Base-by-base conservation (phyloP, 352 stramenopile species). In the Pilasporangium apinafurcum region DNA sequence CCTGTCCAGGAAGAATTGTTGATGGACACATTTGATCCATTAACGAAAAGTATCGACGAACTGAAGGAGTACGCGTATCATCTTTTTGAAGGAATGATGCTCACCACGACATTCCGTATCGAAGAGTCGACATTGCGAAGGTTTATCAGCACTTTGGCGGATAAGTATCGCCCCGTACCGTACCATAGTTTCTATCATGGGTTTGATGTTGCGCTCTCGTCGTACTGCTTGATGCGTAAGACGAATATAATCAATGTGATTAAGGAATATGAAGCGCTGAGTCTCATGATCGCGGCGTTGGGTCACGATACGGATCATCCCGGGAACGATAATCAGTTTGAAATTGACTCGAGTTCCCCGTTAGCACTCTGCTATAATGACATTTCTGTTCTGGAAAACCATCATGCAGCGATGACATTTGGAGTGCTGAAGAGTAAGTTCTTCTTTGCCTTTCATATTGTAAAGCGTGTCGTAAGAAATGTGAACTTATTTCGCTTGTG, bases 281-380 rank as follows among this genome's bases (percentile, higher is more conserved):
- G 78, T 30, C 45, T 95, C 5, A 44, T 96, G 13, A 44, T 96
- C n/a, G 82, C 77, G 5, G 76, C 77, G 8, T 66, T 95, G 12
- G 73, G 81, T 0, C 86, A 96, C 51, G 86, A 96, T 31, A 63
- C 89, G 7, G 85, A 94, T 37, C 86, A 96, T 36, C 83, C 84
- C 1, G 86, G 84, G 10, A 87, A 92, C 49, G 82, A 91, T 62
- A 96, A 96, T 48, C 70, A 86, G 53, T 96, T 96, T 37, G 75
- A 96, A 53, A 67, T 95, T 20, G 77, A 89, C 44, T 85, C 76
- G 6, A 71, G 59, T 44, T 91, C 82, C 9, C 29, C 57, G 5
- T 60, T 96, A 10, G 86, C 86, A 6, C 57, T 95, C 12, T 86
- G 75, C 39, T 96, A 96, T 72, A 95, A 95, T 45, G 83, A 96